Evolutionary conservation across 1,139 yeast species (phyloP), one percentile per base, ranked within the genome.

Genomic region (Taphrina flavorubra): DNA sequence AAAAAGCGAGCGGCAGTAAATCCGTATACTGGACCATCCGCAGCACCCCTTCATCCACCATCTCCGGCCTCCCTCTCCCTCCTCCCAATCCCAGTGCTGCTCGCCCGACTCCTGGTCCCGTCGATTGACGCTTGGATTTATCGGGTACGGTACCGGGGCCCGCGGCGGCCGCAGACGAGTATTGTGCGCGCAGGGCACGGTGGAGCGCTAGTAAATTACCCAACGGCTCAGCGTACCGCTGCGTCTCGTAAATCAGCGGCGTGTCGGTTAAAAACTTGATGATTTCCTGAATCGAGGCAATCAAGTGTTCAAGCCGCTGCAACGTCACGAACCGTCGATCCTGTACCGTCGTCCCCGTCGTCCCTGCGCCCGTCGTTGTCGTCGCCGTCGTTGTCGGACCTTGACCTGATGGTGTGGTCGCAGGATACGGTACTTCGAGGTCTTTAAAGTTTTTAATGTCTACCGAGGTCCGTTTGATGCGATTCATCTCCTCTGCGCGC

Each of bases 391-490:
- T 25, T 4, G 31, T 25, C 31, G 31, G 2, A 2, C 31, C 31
- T 25, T 25, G 31, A 25, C 31, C 31, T 25, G 31, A 25, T 25
- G 31, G 4, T 25, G 31, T 25, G 11, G 42, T 13, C 51, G 61
- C 46, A n/a, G 13, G 25, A 2, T 47, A 47, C 20, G 42, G 40
- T 25, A 44, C 31, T 25, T 44, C 20, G 39, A 58, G 20, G 37
- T 55, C 61, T 37, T 44, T 56, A 25, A 53, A 56, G 56, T 53
- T 42, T 36, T 55, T 63, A 40, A 63, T 53, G 61, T 63, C 61
- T n/a, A 53, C 55, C 20, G 67, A 63, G 3, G 67, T 57, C 20
- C 67, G 53, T 61, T 63, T 63, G 67, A 63, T 63, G 60, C 67
- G 67, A 46, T 63, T 63, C 67, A 63, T 63, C 31, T 53, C 36